Percentiles rank a stretch among this genome's conserved stretches.
phyloP scores from a whole-genome alignment of 306 rosid species.

The Cucurbita ficifolia region DNA sequence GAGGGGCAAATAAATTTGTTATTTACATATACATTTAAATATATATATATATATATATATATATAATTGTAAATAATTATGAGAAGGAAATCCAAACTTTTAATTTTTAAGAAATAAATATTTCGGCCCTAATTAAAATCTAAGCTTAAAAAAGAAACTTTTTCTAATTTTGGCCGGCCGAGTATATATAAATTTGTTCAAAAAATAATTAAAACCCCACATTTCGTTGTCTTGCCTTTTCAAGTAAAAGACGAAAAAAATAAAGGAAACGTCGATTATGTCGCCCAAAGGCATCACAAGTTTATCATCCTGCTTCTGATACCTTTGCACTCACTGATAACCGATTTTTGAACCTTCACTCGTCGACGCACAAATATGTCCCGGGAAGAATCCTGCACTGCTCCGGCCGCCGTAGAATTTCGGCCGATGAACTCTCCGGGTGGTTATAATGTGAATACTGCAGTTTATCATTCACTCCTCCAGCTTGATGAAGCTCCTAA shows the following conservation, averaged over 20 bases:
- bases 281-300: neutral
- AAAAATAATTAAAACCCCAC: too few relatives aligned
- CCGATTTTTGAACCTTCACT: neutral
- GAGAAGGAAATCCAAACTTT: too few relatives aligned
- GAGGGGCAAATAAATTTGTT: too few relatives aligned
- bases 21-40: too few relatives aligned
- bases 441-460: conserved; percentile 41
- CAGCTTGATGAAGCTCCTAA: conserved; percentile 17
- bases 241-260: neutral
- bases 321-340: too few relatives aligned
- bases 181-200: neutral
- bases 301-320: neutral
- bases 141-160: too few relatives aligned
- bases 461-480: conserved; percentile 42
- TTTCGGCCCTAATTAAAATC: too few relatives aligned
- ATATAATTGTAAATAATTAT: too few relatives aligned
- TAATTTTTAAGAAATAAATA: too few relatives aligned
- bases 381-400: neutral
- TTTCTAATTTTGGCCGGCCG: neutral
- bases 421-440: conserved; percentile 8
- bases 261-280: neutral
- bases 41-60: too few relatives aligned
- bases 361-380: neutral
- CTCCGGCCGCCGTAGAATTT: conserved; percentile 26
- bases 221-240: too few relatives aligned